Percentiles rank a stretch among this genome's conserved stretches.
Conservation (phyloP, 352 stramenopile genomes). For the Phytophthora palmivora region DNA sequence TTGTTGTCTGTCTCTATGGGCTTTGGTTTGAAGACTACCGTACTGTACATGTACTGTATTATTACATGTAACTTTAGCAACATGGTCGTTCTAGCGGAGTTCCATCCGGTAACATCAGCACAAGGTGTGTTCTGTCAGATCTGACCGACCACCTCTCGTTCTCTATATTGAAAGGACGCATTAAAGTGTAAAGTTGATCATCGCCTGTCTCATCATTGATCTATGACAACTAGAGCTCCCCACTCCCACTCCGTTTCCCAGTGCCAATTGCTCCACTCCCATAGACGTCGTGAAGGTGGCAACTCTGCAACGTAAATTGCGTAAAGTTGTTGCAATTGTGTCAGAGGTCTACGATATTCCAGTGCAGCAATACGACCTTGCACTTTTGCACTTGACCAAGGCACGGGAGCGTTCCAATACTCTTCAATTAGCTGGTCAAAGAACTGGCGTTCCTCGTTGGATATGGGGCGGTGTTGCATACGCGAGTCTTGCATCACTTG, state of each 20-base stretch:
- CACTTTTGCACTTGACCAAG: constrained; percentile 52
- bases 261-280: constrained; percentile 52
- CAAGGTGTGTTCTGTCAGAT: too few relatives aligned
- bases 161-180: constrained; percentile 20
- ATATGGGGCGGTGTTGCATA: constrained; percentile 48
- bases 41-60: too few relatives aligned
- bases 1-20: too few relatives aligned
- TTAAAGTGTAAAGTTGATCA: constrained; percentile 2
- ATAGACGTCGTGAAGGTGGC: constrained; percentile 37
- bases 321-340: constrained; percentile 58
- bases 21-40: too few relatives aligned
- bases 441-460: constrained; percentile 40
- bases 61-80: too few relatives aligned
- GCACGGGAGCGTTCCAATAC: constrained; percentile 73
- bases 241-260: constrained; percentile 62
- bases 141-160: constrained; percentile 7
- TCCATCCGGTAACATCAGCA: too few relatives aligned
- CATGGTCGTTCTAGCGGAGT: too few relatives aligned
- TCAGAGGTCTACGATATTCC: constrained; percentile 33
- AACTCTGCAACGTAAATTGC: constrained; percentile 32
- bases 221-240: constrained; percentile 38
- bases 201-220: constrained; percentile 1
- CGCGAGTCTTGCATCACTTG: constrained; percentile 51
- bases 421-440: constrained; percentile 70
- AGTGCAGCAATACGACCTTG: constrained; percentile 41